Evolutionary conservation across 1,284 basidiomycete genomes (phyloP).

Genomic region (Kwoniella shivajii): DNA sequence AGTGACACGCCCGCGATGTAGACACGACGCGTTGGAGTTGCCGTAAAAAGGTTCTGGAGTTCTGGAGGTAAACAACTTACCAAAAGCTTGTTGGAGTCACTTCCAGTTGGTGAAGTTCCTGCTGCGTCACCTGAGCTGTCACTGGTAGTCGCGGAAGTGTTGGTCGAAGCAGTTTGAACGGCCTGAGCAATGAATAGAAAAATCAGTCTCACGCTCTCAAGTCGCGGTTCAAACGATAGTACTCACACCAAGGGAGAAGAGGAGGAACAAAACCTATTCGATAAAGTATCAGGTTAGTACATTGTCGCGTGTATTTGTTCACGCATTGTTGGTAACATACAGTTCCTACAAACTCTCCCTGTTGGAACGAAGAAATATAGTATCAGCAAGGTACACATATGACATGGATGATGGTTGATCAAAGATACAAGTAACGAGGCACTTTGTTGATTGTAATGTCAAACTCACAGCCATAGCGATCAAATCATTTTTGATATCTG

Average conservation of each 20-base stretch:
- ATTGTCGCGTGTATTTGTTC: background rate
- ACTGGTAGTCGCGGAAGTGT: conserved; percentile 11
- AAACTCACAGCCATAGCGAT: conserved; percentile 30
- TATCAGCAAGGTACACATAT: background rate
- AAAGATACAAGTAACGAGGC: no score
- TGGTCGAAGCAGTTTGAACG: conserved; percentile 35
- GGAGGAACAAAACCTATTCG: conserved; percentile 32
- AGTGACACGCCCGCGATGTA: no score
- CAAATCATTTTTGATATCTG: conserved; percentile 29
- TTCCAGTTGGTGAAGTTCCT: conserved; percentile 23
- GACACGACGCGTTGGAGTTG: no score
- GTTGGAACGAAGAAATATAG: background rate
- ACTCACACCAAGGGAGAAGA: conserved; percentile 35
- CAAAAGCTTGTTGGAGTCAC: conserved; percentile 30
- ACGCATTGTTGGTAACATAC: conserved; percentile 11
- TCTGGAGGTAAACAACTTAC: conserved; percentile 18
- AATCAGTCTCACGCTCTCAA: background rate
- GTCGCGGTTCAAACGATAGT: background rate
- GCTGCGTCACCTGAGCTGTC: conserved; percentile 5
- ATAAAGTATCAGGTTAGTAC: background rate
- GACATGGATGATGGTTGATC: no score
- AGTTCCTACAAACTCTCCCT: conserved; percentile 39
- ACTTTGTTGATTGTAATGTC: no score
- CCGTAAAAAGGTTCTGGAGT: background rate
- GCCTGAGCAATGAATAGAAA: conserved; percentile 15